phyloP scores from a whole-genome alignment of 495 filamentous ascomycete species.

The Astrothelium subdiscretum region DNA sequence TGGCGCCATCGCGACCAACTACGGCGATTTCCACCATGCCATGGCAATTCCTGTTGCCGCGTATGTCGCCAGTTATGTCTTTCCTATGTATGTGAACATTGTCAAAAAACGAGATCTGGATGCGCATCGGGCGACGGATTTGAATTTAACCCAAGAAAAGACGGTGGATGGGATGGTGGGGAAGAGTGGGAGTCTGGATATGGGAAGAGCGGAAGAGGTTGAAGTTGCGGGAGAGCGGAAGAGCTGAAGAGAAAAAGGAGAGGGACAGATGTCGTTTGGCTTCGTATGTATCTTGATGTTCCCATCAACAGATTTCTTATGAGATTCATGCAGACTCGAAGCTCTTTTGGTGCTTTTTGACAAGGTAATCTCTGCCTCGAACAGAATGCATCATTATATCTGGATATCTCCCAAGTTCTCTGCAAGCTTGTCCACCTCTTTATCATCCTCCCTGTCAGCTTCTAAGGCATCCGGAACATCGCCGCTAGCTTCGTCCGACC shows the following conservation, averaged over 20 bases:
- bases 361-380: too few relatives aligned
- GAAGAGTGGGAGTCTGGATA: not conserved
- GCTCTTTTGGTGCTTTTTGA: not conserved
- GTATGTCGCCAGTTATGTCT: not conserved
- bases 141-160: not conserved
- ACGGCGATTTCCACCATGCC: conserved; percentile 1
- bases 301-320: not conserved
- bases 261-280: too few relatives aligned
- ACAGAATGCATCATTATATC: not conserved
- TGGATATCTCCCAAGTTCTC: not conserved
- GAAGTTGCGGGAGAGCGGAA: not conserved
- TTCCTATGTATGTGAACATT: conserved; percentile 1
- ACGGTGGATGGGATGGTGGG: not conserved
- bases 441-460: not conserved
- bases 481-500: not conserved
- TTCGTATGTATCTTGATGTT: too few relatives aligned
- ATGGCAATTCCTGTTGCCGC: not conserved
- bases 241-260: not conserved
- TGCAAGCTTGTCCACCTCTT: not conserved
- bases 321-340: not conserved
- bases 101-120: not conserved
- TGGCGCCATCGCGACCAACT: not conserved
- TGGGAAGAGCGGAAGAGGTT: not conserved
- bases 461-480: not conserved
- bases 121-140: not conserved